These are phyloP conservation scores for Petunia axillaris DNA, from an alignment of 257 asterid species.

Conservation along the genomic window DNA sequence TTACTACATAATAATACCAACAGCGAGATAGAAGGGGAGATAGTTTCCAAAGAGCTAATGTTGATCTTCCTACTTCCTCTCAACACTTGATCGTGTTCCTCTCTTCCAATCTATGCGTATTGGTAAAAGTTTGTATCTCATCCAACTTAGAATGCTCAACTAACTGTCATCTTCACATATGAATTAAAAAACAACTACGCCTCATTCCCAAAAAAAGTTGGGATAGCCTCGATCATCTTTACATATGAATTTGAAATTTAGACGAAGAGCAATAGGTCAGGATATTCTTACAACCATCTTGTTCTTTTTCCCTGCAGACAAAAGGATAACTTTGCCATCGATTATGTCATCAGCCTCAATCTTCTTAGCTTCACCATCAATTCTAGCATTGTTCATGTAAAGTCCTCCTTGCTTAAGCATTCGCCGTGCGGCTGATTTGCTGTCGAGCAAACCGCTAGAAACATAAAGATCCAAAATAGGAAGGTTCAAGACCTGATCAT, in stretches of 20 bases:
- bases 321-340: conserved; percentile 73
- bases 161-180: conserved; percentile 4
- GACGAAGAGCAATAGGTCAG: conserved; percentile 24
- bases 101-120: background rate
- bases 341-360: conserved; percentile 76
- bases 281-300: conserved; percentile 87
- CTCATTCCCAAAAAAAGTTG: background rate
- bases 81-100: background rate
- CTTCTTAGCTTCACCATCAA: conserved; percentile 79
- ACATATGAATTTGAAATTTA: background rate
- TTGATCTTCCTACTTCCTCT: conserved; percentile 7
- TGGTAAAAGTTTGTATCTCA: background rate
- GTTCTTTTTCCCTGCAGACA: conserved; percentile 95
- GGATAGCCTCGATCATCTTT: background rate
- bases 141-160: conserved; percentile 13
- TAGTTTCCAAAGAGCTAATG: background rate
- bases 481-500: conserved; percentile 57
- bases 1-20: background rate
- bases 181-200: background rate
- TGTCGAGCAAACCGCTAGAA: conserved; percentile 70
- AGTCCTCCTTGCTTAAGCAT: conserved; percentile 93
- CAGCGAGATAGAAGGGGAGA: background rate
- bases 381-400: conserved; percentile 71
- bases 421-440: conserved; percentile 91
- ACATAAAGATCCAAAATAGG: conserved; percentile 70